A percentile compares a stretch with the other conserved stretches of the same genome.
phyloP scores from a whole-genome alignment of 2,329 filamentous ascomycete species.

The Aspergillus pseudoviridinutans region DNA sequence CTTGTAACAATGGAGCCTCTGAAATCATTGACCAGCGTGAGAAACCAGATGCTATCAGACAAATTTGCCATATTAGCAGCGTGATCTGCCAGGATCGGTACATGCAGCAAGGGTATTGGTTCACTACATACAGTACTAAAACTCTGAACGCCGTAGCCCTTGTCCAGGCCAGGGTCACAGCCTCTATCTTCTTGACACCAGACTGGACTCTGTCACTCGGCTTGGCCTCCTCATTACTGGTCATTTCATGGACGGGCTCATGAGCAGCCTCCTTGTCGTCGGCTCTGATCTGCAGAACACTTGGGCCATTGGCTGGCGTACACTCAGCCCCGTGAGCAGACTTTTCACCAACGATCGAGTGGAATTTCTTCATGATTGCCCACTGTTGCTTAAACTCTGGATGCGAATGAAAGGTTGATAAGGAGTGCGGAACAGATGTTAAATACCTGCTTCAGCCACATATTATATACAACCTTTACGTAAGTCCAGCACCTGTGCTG shows the following conservation, averaged over 20 bases:
- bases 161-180: conserved; percentile 44
- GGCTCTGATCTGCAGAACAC: neutral
- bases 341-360: neutral
- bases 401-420: neutral
- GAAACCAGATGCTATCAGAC: conserved; percentile 37
- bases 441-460: too few relatives aligned
- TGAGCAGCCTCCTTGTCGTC: neutral
- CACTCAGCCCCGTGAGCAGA: neutral
- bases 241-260: neutral
- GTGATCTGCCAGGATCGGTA: neutral
- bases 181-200: conserved; percentile 44
- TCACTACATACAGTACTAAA: conserved; percentile 36
- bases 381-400: neutral
- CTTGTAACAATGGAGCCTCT: conserved; percentile 37
- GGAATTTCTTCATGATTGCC: neutral
- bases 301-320: neutral
- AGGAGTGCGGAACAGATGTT: too few relatives aligned
- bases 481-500: too few relatives aligned
- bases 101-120: neutral
- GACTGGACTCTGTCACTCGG: conserved; percentile 16
- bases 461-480: too few relatives aligned
- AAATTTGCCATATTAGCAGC: neutral
- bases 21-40: conserved; percentile 43
- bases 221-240: neutral
- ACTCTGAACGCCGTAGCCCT: conserved; percentile 35